Evolutionary conservation across 1,139 yeast species (phyloP).

Genomic region (Pichia sp.): DNA sequence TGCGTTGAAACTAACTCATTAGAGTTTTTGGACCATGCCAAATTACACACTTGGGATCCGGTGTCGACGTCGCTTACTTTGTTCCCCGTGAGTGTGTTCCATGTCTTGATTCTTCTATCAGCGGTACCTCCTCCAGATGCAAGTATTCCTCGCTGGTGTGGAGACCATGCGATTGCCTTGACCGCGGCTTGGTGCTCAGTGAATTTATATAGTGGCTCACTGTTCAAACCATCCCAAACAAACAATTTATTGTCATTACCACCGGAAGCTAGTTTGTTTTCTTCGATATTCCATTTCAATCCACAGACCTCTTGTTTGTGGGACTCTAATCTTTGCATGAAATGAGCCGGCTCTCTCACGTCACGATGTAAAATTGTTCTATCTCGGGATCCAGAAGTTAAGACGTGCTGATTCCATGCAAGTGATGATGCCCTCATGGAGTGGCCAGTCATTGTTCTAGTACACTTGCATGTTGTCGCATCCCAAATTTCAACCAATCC

Average conservation of each 20-base stretch:
- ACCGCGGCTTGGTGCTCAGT: constrained; percentile 91
- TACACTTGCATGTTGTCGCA: constrained; percentile 75
- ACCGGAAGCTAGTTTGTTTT: constrained; percentile 83
- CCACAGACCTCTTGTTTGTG: constrained; percentile 98
- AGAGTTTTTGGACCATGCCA: constrained; percentile 89
- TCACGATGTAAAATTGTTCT: constrained; percentile 82
- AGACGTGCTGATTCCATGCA: constrained; percentile 90
- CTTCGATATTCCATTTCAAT: constrained; percentile 86
- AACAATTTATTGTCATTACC: constrained; percentile 85
- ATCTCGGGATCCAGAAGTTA: constrained; percentile 87
- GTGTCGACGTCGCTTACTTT: constrained; percentile 78
- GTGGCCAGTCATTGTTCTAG: constrained; percentile 92
- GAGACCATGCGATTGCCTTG: constrained; percentile 96
- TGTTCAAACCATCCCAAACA: constrained; percentile 81
- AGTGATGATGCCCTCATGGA: constrained; percentile 76
- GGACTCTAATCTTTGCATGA: constrained; percentile 56
- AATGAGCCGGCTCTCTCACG: constrained; percentile 83
- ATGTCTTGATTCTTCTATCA: constrained; percentile 81
- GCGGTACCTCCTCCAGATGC: constrained; percentile 99
- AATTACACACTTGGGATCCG: constrained; percentile 93
- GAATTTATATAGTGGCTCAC: constrained; percentile 67
- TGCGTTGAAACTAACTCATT: constrained; percentile 93
- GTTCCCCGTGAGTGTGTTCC: constrained; percentile 84
- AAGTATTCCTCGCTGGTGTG: constrained; percentile 87
- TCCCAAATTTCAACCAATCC: constrained; percentile 97